Evolutionary conservation across 169 alveolate species (phyloP).

Genomic region (Cystoisospora suis): DNA sequence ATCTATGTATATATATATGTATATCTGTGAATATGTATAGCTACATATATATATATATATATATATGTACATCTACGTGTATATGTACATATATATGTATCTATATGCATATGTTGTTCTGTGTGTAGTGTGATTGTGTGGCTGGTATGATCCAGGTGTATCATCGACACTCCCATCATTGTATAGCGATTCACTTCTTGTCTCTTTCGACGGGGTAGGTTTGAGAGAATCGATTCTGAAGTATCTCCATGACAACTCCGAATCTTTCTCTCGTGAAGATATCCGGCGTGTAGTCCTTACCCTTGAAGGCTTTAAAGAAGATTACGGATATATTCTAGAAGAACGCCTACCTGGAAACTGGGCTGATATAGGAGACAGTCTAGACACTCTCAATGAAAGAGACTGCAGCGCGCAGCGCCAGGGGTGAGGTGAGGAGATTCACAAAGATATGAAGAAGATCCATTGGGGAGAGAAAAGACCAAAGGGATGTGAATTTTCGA

Average conservation of each 20-base stretch:
- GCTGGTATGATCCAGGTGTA: background rate
- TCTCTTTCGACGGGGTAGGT: background rate
- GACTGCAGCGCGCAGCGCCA: background rate
- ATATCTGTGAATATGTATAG: background rate
- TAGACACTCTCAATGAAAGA: background rate
- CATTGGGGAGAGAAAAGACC: background rate
- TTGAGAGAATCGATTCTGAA: background rate
- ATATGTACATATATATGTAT: background rate
- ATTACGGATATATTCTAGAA: constrained; percentile 13
- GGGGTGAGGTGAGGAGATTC: background rate
- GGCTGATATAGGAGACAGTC: background rate
- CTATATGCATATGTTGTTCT: too few relatives aligned
- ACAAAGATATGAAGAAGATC: background rate
- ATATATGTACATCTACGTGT: background rate
- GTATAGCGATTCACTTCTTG: background rate
- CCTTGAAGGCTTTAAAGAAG: background rate
- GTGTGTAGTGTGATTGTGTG: too few relatives aligned
- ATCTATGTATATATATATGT: too few relatives aligned
- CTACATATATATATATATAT: too few relatives aligned
- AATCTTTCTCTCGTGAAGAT: background rate
- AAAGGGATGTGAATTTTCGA: too few relatives aligned
- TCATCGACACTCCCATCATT: background rate
- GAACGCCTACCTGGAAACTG: background rate
- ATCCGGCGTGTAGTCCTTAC: constrained; percentile 16
- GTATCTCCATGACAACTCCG: background rate